Base-by-base conservation (phyloP, 257 asterid species). In the Asclepias syriaca region DNA sequence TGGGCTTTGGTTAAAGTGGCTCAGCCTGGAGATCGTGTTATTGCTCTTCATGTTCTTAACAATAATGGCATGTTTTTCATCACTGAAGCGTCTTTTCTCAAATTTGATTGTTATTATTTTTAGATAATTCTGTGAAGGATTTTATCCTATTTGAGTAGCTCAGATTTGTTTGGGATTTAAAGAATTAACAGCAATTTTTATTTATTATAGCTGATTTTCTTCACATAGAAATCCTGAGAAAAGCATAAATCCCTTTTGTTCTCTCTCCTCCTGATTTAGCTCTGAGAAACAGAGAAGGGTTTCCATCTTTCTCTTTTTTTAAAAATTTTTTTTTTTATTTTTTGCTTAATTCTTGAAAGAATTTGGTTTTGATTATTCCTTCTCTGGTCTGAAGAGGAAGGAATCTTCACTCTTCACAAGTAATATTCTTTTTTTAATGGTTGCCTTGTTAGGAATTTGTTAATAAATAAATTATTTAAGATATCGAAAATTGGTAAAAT, bases 1-100 rank as follows among this genome's bases (percentile, higher is more conserved):
- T 95, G 99, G 99, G 95, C 98, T 75, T 82, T 95, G 53, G 98
- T 95, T 37, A 95, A 95, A 73, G 90, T 92, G 51, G 97, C 97
- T 77, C 91, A 85, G 75, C 76, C 97, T 34, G 99, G 99, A 76
- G 98, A 95, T 86, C 89, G 78, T 27, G 95, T 95, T 77, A 63
- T 95, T 83, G 99, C 98, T 6, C 92, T 95, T 79, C 98, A 95
- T 76, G 97, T 95, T 66, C 90, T 92, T 66, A 54, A 78, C 76
- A 87, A 73, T 75, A 88, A 87, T 77, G 98, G 99, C 66, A 45
- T 49, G 24, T 37, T 15, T 27, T 49, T n/a, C 21, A 29, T 21
- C 8, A 1, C 13, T 34, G 55, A 34, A 11, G 14, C 58, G 63
- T 15, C 19, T 53, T 58, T 69, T 39, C 11, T 24, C 18, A 63